phyloP scores from a whole-genome alignment of 257 asterid species.

The Euphrasia confusa region DNA sequence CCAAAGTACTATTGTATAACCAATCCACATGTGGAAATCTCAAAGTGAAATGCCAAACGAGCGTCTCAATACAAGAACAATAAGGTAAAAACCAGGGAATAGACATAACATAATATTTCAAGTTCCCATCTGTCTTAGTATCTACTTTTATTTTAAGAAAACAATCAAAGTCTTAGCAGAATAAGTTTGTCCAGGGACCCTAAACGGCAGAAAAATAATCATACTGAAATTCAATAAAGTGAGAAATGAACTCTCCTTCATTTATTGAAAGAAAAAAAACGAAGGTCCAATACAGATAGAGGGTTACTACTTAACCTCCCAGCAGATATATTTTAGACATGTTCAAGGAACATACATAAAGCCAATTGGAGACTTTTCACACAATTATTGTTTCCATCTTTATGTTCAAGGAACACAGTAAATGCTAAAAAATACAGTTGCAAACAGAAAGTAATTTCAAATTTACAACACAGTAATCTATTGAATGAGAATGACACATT shows the following conservation, averaged over 20 bases:
- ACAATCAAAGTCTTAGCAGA: not conserved
- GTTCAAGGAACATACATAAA: constrained; percentile 1
- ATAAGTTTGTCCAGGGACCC: constrained; percentile 11
- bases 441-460: too few species aligned
- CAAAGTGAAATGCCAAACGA: constrained; percentile 12
- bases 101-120: not conserved
- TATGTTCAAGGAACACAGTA: too few species aligned
- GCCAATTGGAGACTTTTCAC: not conserved
- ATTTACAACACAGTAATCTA: too few species aligned
- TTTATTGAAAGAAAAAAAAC: not conserved
- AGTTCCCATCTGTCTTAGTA: too few species aligned
- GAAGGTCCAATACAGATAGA: not conserved
- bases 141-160: not conserved
- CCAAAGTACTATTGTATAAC: constrained; percentile 12
- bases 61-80: not conserved
- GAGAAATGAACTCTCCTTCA: not conserved
- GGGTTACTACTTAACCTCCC: too few species aligned
- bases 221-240: not conserved
- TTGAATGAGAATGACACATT: too few species aligned
- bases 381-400: too few species aligned
- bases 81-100: not conserved
- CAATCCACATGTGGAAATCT: constrained; percentile 2
- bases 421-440: too few species aligned
- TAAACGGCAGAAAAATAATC: not conserved
- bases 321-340: constrained; percentile 11